Percentiles rank a stretch among this genome's conserved stretches.
Conservation (phyloP, 2,329 filamentous ascomycete species). For the Pseudopithomyces maydicus region DNA sequence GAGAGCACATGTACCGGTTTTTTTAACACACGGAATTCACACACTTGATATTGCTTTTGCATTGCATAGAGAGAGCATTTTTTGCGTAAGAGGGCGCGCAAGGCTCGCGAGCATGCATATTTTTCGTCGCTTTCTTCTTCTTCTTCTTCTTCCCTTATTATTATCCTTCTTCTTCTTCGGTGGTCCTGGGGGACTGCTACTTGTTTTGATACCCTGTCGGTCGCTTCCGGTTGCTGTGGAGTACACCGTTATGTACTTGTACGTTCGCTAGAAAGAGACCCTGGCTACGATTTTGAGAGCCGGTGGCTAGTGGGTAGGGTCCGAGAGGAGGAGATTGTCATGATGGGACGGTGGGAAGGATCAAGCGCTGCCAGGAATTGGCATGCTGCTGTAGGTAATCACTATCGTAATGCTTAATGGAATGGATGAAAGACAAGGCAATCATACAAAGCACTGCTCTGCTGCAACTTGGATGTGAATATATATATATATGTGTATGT, state of each 20-base stretch:
- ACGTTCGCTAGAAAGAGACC: slow-evolving; percentile 35
- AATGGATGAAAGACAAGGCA: slow-evolving; percentile 14
- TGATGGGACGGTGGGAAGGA: background rate
- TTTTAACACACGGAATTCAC: slow-evolving; percentile 8
- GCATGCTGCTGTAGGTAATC: slow-evolving; percentile 21
- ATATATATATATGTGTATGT: no score
- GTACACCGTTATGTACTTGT: slow-evolving; percentile 25
- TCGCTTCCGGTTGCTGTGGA: slow-evolving; percentile 26
- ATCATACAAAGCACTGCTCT: no score
- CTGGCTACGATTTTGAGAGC: slow-evolving; percentile 21
- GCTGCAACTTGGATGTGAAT: no score
- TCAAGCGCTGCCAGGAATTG: background rate
- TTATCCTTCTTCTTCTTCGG: background rate
- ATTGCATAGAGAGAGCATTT: slow-evolving; percentile 29
- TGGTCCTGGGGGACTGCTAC: background rate
- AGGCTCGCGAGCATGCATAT: slow-evolving; percentile 13
- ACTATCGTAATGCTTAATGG: slow-evolving; percentile 45
- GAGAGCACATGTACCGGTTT: slow-evolving; percentile 20
- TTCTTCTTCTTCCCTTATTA: no score
- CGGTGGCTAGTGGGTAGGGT: background rate
- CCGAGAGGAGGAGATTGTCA: background rate
- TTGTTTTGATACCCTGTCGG: slow-evolving; percentile 40
- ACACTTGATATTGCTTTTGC: slow-evolving; percentile 12
- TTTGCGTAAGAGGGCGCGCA: slow-evolving; percentile 18
- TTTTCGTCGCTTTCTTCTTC: background rate